phyloP scores from a whole-genome alignment of 768 basidiomycete genomes.

The Chiua virens region DNA sequence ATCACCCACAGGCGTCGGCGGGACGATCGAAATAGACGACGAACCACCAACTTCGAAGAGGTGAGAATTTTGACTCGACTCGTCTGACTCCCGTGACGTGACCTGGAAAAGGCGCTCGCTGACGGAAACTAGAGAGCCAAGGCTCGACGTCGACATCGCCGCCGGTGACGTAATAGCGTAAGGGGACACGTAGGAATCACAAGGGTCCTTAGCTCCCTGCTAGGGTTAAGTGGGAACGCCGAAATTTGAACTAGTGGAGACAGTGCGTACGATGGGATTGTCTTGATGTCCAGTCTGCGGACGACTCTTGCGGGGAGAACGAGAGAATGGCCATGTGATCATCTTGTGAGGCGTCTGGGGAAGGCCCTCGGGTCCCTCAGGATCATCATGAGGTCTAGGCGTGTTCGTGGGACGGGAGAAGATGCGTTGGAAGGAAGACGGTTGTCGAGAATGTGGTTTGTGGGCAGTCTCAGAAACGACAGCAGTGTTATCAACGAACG shows the following conservation, averaged over 20 bases:
- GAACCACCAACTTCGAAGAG: background rate
- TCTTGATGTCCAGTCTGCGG: slow-evolving; percentile 3
- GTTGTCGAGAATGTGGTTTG: slow-evolving; percentile 18
- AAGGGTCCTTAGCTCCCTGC: slow-evolving; percentile 10
- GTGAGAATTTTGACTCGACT: background rate
- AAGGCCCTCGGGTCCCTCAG: slow-evolving; percentile 11
- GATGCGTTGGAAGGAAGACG: slow-evolving; percentile 30
- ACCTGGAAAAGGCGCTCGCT: slow-evolving; percentile 25
- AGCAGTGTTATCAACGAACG: slow-evolving; percentile 23
- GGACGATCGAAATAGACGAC: slow-evolving; percentile 8
- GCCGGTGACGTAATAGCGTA: slow-evolving; percentile 20
- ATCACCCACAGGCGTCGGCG: background rate
- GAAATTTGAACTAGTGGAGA: background rate
- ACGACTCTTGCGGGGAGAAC: slow-evolving; percentile 22
- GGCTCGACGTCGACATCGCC: slow-evolving; percentile 27
- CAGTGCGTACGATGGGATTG: slow-evolving; percentile 11
- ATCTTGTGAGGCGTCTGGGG: slow-evolving; percentile 25
- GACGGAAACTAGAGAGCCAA: slow-evolving; percentile 29
- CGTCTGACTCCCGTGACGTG: slow-evolving; percentile 10
- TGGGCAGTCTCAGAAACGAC: slow-evolving; percentile 17
- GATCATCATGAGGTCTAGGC: slow-evolving; percentile 4
- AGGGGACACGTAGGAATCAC: background rate
- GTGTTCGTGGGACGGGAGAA: slow-evolving; percentile 27
- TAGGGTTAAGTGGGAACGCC: slow-evolving; percentile 4
- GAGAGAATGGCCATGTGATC: slow-evolving; percentile 31